These are phyloP conservation scores for Tulasnella sp. DNA, from an alignment of 768 basidiomycete species.

Conservation along the genomic window DNA sequence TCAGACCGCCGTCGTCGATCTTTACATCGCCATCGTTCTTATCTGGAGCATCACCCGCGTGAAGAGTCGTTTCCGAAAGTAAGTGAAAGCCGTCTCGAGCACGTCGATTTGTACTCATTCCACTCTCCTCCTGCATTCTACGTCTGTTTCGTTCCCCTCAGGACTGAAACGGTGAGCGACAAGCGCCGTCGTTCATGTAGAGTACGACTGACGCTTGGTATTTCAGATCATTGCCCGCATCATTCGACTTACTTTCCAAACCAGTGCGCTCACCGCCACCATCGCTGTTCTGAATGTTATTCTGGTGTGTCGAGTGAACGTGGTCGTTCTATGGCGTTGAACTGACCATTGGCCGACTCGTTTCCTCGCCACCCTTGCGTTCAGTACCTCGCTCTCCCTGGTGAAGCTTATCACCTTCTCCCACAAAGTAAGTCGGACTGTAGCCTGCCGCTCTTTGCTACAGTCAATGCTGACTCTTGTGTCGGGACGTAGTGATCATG, in stretches of 20 bases:
- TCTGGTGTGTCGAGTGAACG: background rate
- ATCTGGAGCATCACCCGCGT: slow-evolving; percentile 2
- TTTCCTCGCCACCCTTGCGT: background rate
- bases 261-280: slow-evolving; percentile 21
- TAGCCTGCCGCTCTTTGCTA: background rate
- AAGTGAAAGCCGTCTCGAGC: background rate
- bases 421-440: background rate
- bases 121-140: background rate
- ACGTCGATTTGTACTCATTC: background rate
- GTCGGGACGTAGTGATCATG: slow-evolving; percentile 3
- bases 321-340: background rate
- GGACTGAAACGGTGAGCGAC: slow-evolving; percentile 24
- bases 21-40: slow-evolving; percentile 18
- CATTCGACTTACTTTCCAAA: slow-evolving; percentile 25
- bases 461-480: background rate
- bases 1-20: slow-evolving; percentile 22
- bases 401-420: slow-evolving; percentile 21
- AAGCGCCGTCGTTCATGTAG: too few species aligned
- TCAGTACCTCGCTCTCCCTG: slow-evolving; percentile 24
- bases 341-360: background rate
- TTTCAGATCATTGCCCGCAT: slow-evolving; percentile 18
- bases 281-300: slow-evolving; percentile 25
- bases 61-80: slow-evolving; percentile 21
- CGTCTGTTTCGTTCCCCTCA: background rate
- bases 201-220: too few species aligned